Base-by-base conservation (phyloP, 108 stramenopile species). In the Stephanodiscus triporus region DNA sequence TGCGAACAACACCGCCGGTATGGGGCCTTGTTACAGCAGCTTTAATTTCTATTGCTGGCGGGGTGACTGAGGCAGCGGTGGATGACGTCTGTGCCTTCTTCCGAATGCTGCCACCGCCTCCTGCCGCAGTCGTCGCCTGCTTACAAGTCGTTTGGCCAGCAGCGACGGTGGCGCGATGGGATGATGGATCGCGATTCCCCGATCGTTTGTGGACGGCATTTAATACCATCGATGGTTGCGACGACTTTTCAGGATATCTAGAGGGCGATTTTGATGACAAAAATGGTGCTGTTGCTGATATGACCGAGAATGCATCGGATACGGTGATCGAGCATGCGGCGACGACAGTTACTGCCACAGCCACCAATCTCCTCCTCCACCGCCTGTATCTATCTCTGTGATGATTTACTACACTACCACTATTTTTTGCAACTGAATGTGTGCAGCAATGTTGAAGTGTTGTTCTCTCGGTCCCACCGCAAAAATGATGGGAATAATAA, bases 131-230 rank as follows among this genome's bases (percentile, higher is more conserved):
- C n/a, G 6, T 53, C 8, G 20, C 24, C 29, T 26, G 27, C 29
- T 42, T 42, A 13, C 40, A 9, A 13, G 55, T 56, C 7, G 27
- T 56, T 56, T 29, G 24, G 40, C 40, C 40, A 13, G 9, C 43
- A 16, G 43, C 43, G 1, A 3, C 14, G 43, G 43, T 3, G 43
- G 14, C 43, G 43, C 43, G 43, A 45, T 45, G 43, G 43, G 24
- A 27, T 24, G 53, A 54, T 13, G 62, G 34, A 23, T 74, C 63
- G 38, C 65, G 73, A 22, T 74, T 74, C 1, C 73, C 73, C 13
- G 73, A 66, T 36, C 73, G 73, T 65, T 74, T 74, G 36, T 37
- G 71, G 26, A 72, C 71, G 2, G 69, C 47, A 27, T 67, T 5
- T 29, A 67, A 19, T 13, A n/a, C 22, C 10, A 50, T 32, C 16